Percentiles rank a stretch among this genome's conserved stretches.
These are phyloP conservation scores for Vitis hybrid DNA, from an alignment of 177 flowering plant genomes.

Conservation along the genomic window DNA sequence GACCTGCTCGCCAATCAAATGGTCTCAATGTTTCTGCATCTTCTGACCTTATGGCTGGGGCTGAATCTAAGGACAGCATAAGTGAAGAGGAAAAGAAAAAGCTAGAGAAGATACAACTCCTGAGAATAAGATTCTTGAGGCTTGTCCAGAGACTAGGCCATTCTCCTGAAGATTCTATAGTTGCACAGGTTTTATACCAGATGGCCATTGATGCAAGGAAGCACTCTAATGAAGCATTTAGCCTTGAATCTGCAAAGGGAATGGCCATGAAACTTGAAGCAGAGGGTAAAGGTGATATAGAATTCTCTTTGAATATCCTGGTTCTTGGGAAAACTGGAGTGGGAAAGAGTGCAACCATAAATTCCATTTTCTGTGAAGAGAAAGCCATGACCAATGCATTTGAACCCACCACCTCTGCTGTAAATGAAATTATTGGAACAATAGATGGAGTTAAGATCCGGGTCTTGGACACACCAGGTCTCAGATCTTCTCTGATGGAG, in stretches of 20 bases:
- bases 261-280: constrained; percentile 56
- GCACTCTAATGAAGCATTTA: constrained; percentile 37
- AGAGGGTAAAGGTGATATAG: constrained; percentile 44
- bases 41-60: constrained; percentile 10
- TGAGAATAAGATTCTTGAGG: constrained; percentile 74
- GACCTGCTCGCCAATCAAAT: no score
- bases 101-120: constrained; percentile 57
- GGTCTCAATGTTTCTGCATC: no score
- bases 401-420: constrained; percentile 51
- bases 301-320: constrained; percentile 63
- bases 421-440: constrained; percentile 52
- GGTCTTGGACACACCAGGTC: constrained; percentile 76
- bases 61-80: constrained; percentile 39
- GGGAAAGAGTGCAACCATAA: constrained; percentile 87
- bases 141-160: constrained; percentile 69
- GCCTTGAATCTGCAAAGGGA: constrained; percentile 56
- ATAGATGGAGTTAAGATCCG: constrained; percentile 63
- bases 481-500: constrained; percentile 50
- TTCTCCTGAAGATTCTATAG: constrained; percentile 63
- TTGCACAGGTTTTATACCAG: constrained; percentile 63
- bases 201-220: constrained; percentile 53
- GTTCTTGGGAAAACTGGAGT: constrained; percentile 84
- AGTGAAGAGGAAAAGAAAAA: constrained; percentile 64
- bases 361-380: constrained; percentile 69
- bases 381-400: constrained; percentile 53